Evolutionary conservation across 1,139 yeast species (phyloP), one percentile per base, ranked within the genome.

Genomic region (Tardiomyces digboiensis): DNA sequence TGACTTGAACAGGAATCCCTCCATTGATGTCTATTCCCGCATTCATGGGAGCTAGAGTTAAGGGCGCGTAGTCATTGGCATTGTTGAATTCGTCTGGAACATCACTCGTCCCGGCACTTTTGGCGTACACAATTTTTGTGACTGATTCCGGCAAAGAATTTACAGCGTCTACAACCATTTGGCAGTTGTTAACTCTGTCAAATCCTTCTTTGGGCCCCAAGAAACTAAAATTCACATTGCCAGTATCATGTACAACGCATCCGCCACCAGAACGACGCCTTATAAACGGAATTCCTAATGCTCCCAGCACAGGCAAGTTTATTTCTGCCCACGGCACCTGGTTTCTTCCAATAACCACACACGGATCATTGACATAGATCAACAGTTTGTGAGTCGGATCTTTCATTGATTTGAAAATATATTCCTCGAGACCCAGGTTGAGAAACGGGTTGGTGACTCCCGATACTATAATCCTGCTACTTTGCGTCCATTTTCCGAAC

Each of bases 191-290:
- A 40, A 73, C 74, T 38, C 95, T 66, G 50, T 79, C 74, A 56
- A 93, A 93, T 1, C 72, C 73, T 3, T 68, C 71, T 49, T 88
- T 77, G 1, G 82, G 70, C 18, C 87, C 79, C 72, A 91, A 80
- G 53, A 77, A 87, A 7, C 94, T 81, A 62, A 82, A 93, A 59
- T 93, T 93, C 19, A 82, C 79, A 57, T 93, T 93, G 0, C 97
- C 96, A n/a, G 72, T 55, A 62, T 91, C 98, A 59, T 93, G 99
- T 10, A 88, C 95, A 0, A 93, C 99, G 0, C 97, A 80, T 0
- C 99, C 99, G 1, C 99, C 99, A 1, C 99, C 99, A 1, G 95
- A 82, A 40, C 75, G 68, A 47, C 99, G 70, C 52, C 98, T 69
- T 2, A 93, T 62, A 12, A 89, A 60, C 0, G 94, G 91, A n/a